phyloP scores from a whole-genome alignment of 1,284 basidiomycete species.

The Moesziomyces sp. region DNA sequence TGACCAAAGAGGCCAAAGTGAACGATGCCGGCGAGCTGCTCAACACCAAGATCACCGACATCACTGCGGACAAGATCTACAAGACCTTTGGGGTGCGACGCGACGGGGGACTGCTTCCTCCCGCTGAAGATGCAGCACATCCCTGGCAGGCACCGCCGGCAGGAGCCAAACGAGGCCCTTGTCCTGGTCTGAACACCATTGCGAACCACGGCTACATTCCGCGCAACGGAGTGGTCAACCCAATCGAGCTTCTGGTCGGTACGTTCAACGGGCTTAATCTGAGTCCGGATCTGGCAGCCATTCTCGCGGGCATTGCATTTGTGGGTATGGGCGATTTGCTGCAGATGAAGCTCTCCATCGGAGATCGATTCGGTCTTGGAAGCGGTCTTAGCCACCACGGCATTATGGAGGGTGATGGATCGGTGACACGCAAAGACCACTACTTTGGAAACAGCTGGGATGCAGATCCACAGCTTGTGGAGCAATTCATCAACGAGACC shows the following conservation, averaged over 20 bases:
- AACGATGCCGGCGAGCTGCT: slow-evolving; percentile 3
- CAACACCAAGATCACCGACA: slow-evolving; percentile 13
- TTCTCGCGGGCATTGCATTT: slow-evolving; percentile 59
- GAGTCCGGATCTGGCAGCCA: slow-evolving; percentile 54
- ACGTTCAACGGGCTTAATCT: slow-evolving; percentile 52
- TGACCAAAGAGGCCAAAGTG: slow-evolving; percentile 1
- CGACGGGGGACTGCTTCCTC: slow-evolving; percentile 8
- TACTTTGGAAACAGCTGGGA: slow-evolving; percentile 45
- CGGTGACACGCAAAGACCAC: slow-evolving; percentile 37
- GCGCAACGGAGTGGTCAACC: slow-evolving; percentile 62
- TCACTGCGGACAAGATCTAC: slow-evolving; percentile 26
- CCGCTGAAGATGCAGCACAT: slow-evolving; percentile 18
- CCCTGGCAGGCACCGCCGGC: slow-evolving; percentile 18
- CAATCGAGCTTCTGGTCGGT: slow-evolving; percentile 49
- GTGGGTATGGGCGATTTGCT: slow-evolving; percentile 58
- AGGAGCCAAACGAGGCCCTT: slow-evolving; percentile 56
- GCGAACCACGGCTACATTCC: slow-evolving; percentile 61
- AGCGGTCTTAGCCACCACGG: slow-evolving; percentile 33
- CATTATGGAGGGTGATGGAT: slow-evolving; percentile 37
- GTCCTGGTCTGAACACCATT: slow-evolving; percentile 67
- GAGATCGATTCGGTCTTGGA: slow-evolving; percentile 22
- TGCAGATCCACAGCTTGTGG: slow-evolving; percentile 16
- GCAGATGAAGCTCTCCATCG: slow-evolving; percentile 48
- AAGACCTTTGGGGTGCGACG: slow-evolving; percentile 12
- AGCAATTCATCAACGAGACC: slow-evolving; percentile 38